Percentiles rank a stretch among this genome's conserved stretches.
These are phyloP conservation scores for Boeremia lycopersici DNA, from an alignment of 2,329 filamentous ascomycete genomes.

Conservation along the genomic window DNA sequence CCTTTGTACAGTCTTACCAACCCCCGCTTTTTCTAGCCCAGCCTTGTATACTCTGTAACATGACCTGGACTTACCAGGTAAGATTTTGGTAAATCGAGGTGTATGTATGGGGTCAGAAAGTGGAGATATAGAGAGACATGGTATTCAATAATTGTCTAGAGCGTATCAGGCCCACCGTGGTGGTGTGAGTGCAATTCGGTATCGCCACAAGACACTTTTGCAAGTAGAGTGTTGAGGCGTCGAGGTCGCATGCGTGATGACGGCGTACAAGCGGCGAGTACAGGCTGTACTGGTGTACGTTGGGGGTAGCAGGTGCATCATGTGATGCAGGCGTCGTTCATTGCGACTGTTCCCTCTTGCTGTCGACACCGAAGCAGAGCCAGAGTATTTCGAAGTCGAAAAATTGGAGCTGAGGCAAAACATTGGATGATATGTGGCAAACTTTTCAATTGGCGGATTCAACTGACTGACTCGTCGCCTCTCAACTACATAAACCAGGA, in stretches of 20 bases:
- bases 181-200: slow-evolving; percentile 4
- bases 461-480: neutral
- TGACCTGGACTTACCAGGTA: neutral
- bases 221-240: slow-evolving; percentile 12
- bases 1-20: neutral
- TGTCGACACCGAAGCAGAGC: too few relatives aligned
- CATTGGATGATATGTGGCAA: neutral
- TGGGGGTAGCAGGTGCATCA: slow-evolving; percentile 2
- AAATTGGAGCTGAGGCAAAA: neutral
- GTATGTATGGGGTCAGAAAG: neutral
- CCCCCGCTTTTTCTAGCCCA: slow-evolving; percentile 12
- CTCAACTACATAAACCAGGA: slow-evolving; percentile 1
- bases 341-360: neutral
- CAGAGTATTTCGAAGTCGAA: neutral
- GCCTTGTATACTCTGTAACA: slow-evolving; percentile 11
- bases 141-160: slow-evolving; percentile 1
- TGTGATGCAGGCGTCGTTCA: neutral
- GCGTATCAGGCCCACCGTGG: neutral
- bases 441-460: slow-evolving; percentile 9
- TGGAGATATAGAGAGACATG: neutral
- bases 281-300: slow-evolving; percentile 4
- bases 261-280: slow-evolving; percentile 11
- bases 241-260: slow-evolving; percentile 4
- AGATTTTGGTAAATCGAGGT: neutral
- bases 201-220: neutral